phyloP scores from a whole-genome alignment of 1,284 basidiomycete genomes.

The Puccinia triticina region DNA sequence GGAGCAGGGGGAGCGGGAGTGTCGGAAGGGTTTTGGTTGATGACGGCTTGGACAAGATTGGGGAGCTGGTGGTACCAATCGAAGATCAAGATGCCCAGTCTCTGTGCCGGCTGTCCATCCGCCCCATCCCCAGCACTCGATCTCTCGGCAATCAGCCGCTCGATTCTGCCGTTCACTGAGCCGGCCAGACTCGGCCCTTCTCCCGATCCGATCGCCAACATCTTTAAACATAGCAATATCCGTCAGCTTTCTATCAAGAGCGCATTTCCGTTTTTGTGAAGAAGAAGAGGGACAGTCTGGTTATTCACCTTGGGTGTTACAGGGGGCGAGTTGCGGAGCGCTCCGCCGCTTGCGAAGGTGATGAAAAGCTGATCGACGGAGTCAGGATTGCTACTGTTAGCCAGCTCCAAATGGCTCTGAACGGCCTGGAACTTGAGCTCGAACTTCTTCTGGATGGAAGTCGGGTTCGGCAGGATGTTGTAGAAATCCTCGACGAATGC shows the following conservation, averaged over 20 bases:
- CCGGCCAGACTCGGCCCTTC: not conserved
- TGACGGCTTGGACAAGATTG: slow-evolving; percentile 23
- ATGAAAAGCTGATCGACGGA: slow-evolving; percentile 54
- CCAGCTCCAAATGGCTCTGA: slow-evolving; percentile 52
- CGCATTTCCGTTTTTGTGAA: no score
- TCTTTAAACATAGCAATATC: slow-evolving; percentile 9
- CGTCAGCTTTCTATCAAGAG: not conserved
- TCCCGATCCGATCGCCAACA: slow-evolving; percentile 32
- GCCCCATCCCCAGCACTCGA: not conserved
- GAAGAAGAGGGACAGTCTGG: not conserved
- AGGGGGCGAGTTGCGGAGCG: slow-evolving; percentile 35
- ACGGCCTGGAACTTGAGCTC: slow-evolving; percentile 53
- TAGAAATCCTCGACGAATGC: slow-evolving; percentile 57
- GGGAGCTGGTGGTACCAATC: slow-evolving; percentile 41
- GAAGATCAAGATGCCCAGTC: slow-evolving; percentile 38
- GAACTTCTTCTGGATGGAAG: slow-evolving; percentile 52
- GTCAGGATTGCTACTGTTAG: slow-evolving; percentile 16
- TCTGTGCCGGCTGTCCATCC: not conserved
- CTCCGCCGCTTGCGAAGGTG: slow-evolving; percentile 55
- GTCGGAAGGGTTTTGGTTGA: slow-evolving; percentile 1
- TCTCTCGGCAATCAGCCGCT: not conserved
- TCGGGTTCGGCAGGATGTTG: slow-evolving; percentile 52
- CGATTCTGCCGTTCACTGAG: slow-evolving; percentile 21
- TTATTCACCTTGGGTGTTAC: slow-evolving; percentile 36
- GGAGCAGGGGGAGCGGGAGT: not conserved